Conservation (phyloP, 306 rosid species). For the Urtica urens region DNA sequence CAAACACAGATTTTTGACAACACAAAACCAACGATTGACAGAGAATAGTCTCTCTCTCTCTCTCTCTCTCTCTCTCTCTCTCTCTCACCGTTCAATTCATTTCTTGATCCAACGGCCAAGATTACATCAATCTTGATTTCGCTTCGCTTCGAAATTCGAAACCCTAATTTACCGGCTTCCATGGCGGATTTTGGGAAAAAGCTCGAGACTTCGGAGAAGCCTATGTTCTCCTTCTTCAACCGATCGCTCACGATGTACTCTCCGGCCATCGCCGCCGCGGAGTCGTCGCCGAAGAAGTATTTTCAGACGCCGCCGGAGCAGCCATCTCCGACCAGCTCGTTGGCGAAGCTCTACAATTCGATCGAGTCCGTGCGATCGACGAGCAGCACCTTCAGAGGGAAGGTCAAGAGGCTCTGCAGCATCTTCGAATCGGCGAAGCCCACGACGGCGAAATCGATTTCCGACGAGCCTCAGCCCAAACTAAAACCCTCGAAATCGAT, state of each 20-base stretch:
- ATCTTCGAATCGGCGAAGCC: conserved; percentile 44
- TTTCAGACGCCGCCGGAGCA: conserved; percentile 2
- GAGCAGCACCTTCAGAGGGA: conserved; percentile 51
- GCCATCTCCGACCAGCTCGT: conserved; percentile 21
- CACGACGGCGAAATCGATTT: conserved; percentile 9
- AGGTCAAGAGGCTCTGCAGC: conserved; percentile 65
- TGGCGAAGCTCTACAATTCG: conserved; percentile 39
- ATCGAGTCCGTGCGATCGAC: conserved; percentile 49
- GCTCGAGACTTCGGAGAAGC: conserved; percentile 26
- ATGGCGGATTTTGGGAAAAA: conserved; percentile 39
- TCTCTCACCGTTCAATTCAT: neutral
- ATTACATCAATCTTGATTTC: neutral
- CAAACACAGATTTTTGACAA: neutral
- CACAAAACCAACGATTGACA: neutral
- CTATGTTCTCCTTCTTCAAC: conserved; percentile 51
- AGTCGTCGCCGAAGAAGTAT: conserved; percentile 34
- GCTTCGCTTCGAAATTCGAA: neutral
- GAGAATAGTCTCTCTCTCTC: neutral
- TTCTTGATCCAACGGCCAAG: neutral
- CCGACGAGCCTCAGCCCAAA: conserved; percentile 11
- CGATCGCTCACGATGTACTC: conserved; percentile 52
- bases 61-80: neutral
- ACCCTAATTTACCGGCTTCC: conserved; percentile 8
- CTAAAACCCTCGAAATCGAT: conserved; percentile 34
- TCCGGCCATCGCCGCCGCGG: conserved; percentile 11